Evolutionary conservation across 148 eudicot species (phyloP), one percentile per base, ranked within the genome.

Genomic region (Suaeda aralocaspica): DNA sequence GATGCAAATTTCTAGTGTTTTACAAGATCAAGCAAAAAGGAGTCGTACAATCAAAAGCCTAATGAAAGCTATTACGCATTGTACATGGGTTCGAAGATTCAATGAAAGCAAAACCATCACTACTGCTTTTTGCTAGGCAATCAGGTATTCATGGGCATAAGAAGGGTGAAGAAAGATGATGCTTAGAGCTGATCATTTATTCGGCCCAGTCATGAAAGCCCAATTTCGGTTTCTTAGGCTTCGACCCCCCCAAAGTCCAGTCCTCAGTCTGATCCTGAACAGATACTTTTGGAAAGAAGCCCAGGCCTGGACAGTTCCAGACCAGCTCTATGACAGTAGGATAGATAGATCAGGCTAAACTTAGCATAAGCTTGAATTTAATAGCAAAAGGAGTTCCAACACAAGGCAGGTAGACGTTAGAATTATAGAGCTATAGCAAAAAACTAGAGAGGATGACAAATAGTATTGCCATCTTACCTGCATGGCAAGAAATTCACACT

Each of bases 401-500:
- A 19, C 10, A n/a, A 12, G 66, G 68, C 64, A 36, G 34, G 50
- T 18, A 69, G 19, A 24, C 22, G 29, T 51, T n/a, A 61, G 3
- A 50, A 29, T 34, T 42, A 42, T 21, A 62, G 4, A 19, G 39
- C 52, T 21, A 5, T 18, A 15, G 26, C 19, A 16, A 44, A 15
- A 76, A 31, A 63, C 29, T 21, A 31, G 31, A 60, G 59, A 71
- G 34, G 39, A 34, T n/a, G 56, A 59, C 18, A 69, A 29, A 33
- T 45, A 60, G 30, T 2, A 42, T 2, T 24, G 18, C 24, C 34
- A 3, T 18, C 22, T 64, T 80, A 94, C 99, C 99, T 94, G 99
- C 99, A 94, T 94, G 63, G 99, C 99, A 49, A 94, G 93, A 70
- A 84, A 86, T 82, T 94, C 99, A 77, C 99, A 94, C 73, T 94